A percentile compares a stretch with the other conserved stretches of the same genome.
These are phyloP conservation scores for Opeltia flavorubescens DNA, from an alignment of 495 filamentous ascomycete species.

Conservation along the genomic window DNA sequence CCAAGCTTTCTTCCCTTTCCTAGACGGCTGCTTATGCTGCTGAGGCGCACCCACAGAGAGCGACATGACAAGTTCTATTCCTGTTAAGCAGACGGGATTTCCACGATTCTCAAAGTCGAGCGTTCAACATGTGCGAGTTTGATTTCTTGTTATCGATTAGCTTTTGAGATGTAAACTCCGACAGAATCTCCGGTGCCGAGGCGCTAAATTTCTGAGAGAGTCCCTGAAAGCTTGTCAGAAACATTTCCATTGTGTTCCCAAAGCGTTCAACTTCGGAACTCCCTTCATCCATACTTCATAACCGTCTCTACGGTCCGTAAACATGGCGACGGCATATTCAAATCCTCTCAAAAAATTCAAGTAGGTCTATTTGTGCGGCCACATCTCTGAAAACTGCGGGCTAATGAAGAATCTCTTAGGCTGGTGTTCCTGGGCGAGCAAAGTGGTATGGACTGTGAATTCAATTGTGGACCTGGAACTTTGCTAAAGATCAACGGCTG, in stretches of 20 bases:
- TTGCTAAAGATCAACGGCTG: neutral
- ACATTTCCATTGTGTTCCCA: no score
- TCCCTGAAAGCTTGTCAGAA: no score
- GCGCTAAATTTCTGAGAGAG: no score
- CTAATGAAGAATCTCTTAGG: slow-evolving; percentile 32
- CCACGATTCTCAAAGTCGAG: no score
- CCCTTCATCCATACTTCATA: neutral
- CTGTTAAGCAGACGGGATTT: neutral
- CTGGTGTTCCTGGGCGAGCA: slow-evolving; percentile 96
- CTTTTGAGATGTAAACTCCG: no score
- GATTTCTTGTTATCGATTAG: no score
- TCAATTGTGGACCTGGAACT: neutral
- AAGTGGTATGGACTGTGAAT: slow-evolving; percentile 56
- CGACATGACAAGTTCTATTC: neutral
- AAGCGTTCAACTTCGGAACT: no score
- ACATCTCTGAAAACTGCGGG: slow-evolving; percentile 5
- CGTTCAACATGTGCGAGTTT: no score
- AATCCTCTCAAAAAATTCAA: slow-evolving; percentile 99
- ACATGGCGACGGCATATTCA: slow-evolving; percentile 77
- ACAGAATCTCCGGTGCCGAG: no score
- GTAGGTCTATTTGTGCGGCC: slow-evolving; percentile 32
- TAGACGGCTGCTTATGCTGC: slow-evolving; percentile 66
- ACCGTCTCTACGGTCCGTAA: no score
- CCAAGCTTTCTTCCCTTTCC: slow-evolving; percentile 98
- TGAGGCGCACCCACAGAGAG: slow-evolving; percentile 28